Evolutionary conservation across 2,329 filamentous ascomycete genomes (phyloP).

Genomic region (Nemania abortiva): DNA sequence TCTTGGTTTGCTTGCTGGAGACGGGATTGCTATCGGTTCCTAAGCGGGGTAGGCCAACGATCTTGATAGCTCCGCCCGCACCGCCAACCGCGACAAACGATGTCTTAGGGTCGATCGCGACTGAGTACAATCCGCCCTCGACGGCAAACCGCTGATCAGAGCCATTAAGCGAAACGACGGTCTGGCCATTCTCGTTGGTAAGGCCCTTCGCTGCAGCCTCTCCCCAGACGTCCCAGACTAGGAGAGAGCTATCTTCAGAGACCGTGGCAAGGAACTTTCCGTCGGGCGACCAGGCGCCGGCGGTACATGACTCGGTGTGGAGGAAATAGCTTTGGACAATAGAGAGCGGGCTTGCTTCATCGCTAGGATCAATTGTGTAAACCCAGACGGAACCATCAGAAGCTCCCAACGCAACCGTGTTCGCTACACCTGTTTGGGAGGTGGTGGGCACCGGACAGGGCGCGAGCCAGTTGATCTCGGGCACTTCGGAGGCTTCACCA

Average conservation of each 20-base stretch:
- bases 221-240: constrained; percentile 93
- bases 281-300: constrained; percentile 90
- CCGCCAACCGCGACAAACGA: constrained; percentile 88
- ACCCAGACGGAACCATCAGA: constrained; percentile 96
- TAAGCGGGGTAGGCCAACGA: constrained; percentile 83
- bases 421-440: constrained; percentile 59
- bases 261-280: constrained; percentile 89
- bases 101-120: constrained; percentile 84
- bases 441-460: constrained; percentile 78
- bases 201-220: constrained; percentile 72
- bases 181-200: constrained; percentile 65
- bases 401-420: constrained; percentile 88
- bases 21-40: constrained; percentile 46
- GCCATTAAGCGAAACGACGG: constrained; percentile 81
- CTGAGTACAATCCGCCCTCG: constrained; percentile 89
- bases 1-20: constrained; percentile 49
- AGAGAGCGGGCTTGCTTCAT: constrained; percentile 71
- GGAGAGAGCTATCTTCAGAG: constrained; percentile 86
- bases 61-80: constrained; percentile 84
- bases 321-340: constrained; percentile 94
- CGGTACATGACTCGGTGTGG: constrained; percentile 87
- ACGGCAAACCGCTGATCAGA: constrained; percentile 92
- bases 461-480: constrained; percentile 92
- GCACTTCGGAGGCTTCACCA: constrained; percentile 86
- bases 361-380: constrained; percentile 81